Evolutionary conservation across 768 basidiomycete species (phyloP).

Genomic region (Tremella fuciformis): DNA sequence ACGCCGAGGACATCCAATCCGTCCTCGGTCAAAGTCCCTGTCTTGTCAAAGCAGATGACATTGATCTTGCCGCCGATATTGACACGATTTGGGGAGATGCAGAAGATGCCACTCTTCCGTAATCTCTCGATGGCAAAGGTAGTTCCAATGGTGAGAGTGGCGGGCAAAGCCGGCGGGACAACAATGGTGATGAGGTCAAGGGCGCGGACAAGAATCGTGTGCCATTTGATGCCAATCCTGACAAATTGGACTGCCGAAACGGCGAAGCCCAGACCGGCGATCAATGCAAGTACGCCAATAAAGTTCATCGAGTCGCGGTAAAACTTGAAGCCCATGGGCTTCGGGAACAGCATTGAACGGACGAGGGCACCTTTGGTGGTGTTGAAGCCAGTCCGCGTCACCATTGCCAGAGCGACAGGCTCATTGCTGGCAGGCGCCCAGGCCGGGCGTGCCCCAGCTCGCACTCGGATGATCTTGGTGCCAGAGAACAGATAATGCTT

Average conservation of each 20-base stretch:
- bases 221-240: slow-evolving; percentile 79
- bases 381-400: slow-evolving; percentile 88
- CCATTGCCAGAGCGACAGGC: slow-evolving; percentile 66
- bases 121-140: slow-evolving; percentile 89
- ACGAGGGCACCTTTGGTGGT: slow-evolving; percentile 96
- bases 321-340: slow-evolving; percentile 98
- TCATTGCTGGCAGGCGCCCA: slow-evolving; percentile 51
- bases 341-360: slow-evolving; percentile 96
- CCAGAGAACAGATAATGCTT: slow-evolving; percentile 87
- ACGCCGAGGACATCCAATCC: slow-evolving; percentile 95
- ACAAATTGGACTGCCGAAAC: slow-evolving; percentile 90
- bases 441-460: slow-evolving; percentile 59
- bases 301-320: slow-evolving; percentile 65
- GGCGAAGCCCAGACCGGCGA: slow-evolving; percentile 86
- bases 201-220: slow-evolving; percentile 84
- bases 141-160: slow-evolving; percentile 94
- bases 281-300: slow-evolving; percentile 83
- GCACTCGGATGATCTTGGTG: slow-evolving; percentile 82
- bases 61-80: slow-evolving; percentile 96
- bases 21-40: slow-evolving; percentile 96
- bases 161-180: slow-evolving; percentile 94
- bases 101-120: slow-evolving; percentile 83
- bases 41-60: slow-evolving; percentile 98
- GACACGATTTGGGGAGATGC: slow-evolving; percentile 91
- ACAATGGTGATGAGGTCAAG: slow-evolving; percentile 95